phyloP scores from a whole-genome alignment of 164 flowering plant genomes.

The Nymphaea thermarum region DNA sequence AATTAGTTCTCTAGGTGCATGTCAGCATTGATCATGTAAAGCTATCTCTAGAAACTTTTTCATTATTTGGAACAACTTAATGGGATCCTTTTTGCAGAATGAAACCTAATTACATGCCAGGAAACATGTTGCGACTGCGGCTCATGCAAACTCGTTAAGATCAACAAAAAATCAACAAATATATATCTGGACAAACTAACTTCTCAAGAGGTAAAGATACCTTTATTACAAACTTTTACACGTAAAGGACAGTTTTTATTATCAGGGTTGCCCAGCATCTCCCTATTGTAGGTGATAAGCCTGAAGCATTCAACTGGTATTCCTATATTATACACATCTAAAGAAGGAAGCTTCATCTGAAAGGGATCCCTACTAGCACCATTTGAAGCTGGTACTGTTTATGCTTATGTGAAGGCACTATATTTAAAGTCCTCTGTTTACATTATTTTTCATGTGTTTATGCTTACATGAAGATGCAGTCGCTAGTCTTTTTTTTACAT shows the following conservation, averaged over 20 bases:
- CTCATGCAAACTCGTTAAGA: conserved; percentile 95
- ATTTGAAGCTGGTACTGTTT: conserved; percentile 77
- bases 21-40: background rate
- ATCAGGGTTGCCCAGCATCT: background rate
- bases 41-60: background rate
- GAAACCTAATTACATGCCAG: conserved; percentile 71
- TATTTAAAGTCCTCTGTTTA: no score
- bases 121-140: conserved; percentile 92
- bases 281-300: conserved; percentile 65
- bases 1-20: background rate
- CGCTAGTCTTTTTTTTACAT: no score
- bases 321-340: conserved; percentile 93
- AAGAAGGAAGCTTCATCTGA: conserved; percentile 78
- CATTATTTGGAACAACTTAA: background rate
- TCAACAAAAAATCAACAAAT: conserved; percentile 93
- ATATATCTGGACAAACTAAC: conserved; percentile 97
- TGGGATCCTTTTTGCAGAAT: conserved; percentile 37
- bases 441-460: no score
- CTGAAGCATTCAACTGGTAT: conserved; percentile 88
- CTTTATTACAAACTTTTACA: background rate
- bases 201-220: conserved; percentile 65
- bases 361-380: conserved; percentile 94
- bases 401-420: conserved; percentile 86
- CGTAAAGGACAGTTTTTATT: background rate
- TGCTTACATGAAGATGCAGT: no score